Evolutionary conservation across 2,329 filamentous ascomycete species (phyloP).

Genomic region (Ceratocystis eucalypticola): DNA sequence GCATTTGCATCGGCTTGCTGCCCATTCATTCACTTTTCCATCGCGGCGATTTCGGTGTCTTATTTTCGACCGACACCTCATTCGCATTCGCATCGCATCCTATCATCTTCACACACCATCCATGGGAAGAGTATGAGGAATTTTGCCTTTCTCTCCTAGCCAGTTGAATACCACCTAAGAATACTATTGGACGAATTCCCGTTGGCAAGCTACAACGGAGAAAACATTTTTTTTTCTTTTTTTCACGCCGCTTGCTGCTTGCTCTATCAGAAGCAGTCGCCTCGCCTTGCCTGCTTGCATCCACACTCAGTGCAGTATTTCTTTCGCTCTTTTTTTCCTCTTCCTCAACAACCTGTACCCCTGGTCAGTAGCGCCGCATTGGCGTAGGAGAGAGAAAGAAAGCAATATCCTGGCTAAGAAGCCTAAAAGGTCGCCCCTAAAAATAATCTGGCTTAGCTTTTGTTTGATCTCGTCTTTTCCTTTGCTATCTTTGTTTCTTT

Average conservation of each 20-base stretch:
- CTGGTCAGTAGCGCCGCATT: constrained; percentile 6
- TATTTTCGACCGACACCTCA: neutral
- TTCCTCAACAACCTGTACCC: neutral
- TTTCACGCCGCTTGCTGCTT: neutral
- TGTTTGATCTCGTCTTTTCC: neutral
- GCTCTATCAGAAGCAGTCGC: neutral
- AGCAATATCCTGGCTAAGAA: neutral
- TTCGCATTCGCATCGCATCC: no score
- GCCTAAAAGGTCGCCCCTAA: neutral
- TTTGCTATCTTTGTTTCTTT: neutral
- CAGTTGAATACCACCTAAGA: no score
- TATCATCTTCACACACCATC: no score
- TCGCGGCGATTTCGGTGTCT: neutral
- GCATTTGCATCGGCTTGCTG: neutral
- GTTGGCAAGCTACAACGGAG: no score
- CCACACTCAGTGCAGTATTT: no score
- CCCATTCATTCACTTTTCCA: neutral
- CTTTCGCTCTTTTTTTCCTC: neutral
- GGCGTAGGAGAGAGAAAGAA: neutral
- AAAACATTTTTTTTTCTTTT: neutral
- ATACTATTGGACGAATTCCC: no score
- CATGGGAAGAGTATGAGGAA: neutral
- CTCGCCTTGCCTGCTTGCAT: neutral
- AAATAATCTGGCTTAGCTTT: neutral
- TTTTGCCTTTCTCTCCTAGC: neutral